Evolutionary conservation across 2,329 filamentous ascomycete genomes (phyloP), one percentile per base, ranked within the genome.

Genomic region (Magnaporthiopsis rhizophila): DNA sequence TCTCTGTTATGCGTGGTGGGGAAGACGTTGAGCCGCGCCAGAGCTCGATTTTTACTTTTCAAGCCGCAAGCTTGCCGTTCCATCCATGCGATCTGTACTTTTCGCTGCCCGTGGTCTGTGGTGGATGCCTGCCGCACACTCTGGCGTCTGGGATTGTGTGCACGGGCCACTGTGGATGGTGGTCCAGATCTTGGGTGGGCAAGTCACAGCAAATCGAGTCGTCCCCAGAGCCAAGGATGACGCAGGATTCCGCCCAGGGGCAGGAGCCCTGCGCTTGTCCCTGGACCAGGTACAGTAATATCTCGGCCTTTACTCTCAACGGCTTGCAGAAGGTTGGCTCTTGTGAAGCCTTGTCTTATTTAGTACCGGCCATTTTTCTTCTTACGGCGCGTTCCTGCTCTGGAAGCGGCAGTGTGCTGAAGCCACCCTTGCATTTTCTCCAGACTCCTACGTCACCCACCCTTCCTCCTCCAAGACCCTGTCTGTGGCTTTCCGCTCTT

Each of bases 51-150:
- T 45, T 53, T 53, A n/a, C n/a, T 24, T 24, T 24, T 24, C n/a
- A 53, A 53, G 45, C 45, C 8, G 45, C 21, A 53, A 53, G 45
- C 45, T 53, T 7, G 8, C 18, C 21, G 45, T n/a, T 24, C 45
- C 18, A 53, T 28, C 57, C 4, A 58, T 58, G 57, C 57, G 57
- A 58, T 58, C 57, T 58, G 57, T 58, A 58, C 57, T 58, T 58
- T 58, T 58, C 45, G 45, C 38, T 8, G 38, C 3, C 18, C 6
- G 5, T 50, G 38, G 38, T 50, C 2, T 5, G 38, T 21, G 38
- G 38, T 24, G 45, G 45, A 24, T 53, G 45, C 21, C 45, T 7
- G 21, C 21, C 45, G n/a, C n/a, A 53, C 11, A 7, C n/a, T 21
- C 21, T 13, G n/a, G 21, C 8, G 21, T 53, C 45, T 53, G 45